A percentile compares a stretch with the other conserved stretches of the same genome.
These are phyloP conservation scores for Aspergillus brasiliensis DNA, from an alignment of 2,329 filamentous ascomycete species.

Conservation along the genomic window DNA sequence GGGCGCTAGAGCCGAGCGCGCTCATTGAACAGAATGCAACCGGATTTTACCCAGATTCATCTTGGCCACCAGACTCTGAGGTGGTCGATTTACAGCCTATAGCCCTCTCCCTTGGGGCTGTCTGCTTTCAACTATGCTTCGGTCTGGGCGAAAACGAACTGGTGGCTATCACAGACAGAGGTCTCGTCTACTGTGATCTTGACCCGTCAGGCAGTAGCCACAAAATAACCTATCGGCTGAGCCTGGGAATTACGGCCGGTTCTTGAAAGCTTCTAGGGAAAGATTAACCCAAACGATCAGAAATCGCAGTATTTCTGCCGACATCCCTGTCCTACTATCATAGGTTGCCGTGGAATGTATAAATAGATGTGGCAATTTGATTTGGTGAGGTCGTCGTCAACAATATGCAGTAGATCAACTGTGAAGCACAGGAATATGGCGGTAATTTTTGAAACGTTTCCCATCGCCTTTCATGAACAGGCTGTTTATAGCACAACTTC, in stretches of 20 bases:
- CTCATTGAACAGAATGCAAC: conserved; percentile 35
- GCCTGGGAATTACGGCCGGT: background rate
- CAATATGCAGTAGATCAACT: too few relatives aligned
- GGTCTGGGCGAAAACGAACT: conserved; percentile 40
- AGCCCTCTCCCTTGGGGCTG: conserved; percentile 37
- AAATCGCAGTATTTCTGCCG: too few relatives aligned
- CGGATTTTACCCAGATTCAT: conserved; percentile 37
- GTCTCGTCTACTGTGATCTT: conserved; percentile 43
- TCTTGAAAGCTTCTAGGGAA: background rate
- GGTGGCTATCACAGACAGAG: conserved; percentile 45
- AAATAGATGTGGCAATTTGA: too few relatives aligned
- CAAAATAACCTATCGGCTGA: conserved; percentile 17
- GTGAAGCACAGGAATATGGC: too few relatives aligned
- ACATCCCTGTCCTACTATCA: too few relatives aligned
- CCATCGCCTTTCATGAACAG: too few relatives aligned
- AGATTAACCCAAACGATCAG: background rate
- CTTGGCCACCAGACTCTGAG: conserved; percentile 20
- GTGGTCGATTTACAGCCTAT: conserved; percentile 37
- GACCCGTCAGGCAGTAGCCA: conserved; percentile 30
- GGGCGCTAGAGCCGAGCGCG: conserved; percentile 41
- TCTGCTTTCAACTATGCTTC: conserved; percentile 43
- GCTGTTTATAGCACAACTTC: too few relatives aligned
- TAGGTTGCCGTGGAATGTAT: too few relatives aligned
- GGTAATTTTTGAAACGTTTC: too few relatives aligned
- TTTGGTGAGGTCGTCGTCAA: too few relatives aligned